Base-by-base conservation (phyloP, 2,329 filamentous ascomycete species). In the Sarocladiaceae sp. region DNA sequence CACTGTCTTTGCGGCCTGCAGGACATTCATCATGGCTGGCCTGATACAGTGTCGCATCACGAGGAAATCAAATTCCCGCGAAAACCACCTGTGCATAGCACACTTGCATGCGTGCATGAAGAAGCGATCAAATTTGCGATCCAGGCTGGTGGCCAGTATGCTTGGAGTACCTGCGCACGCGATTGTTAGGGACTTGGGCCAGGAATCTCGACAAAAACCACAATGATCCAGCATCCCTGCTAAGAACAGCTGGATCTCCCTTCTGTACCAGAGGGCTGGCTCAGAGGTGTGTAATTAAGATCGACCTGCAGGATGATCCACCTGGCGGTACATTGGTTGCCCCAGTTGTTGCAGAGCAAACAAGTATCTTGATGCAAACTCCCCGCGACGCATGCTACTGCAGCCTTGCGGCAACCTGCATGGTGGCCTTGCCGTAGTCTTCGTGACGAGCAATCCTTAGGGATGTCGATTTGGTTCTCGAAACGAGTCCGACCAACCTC, bases 81-180 rank as follows among this genome's bases (percentile, higher is more conserved):
- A 15, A 40, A 15, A 46, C 40, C 26, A 7, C 11, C 5, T 5
- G 40, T 17, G 40, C 40, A 46, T 25, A n/a, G 40, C 40, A 46
- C 29, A 46, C 40, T 26, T 46, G 40, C 40, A 28, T 46, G 40
- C 23, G n/a, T 46, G 22, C 37, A 42, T 28, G 22, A 18, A 18
- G 40, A n/a, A n/a, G n/a, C n/a, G 8, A 28, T n/a, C 18, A 4
- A 29, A 46, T 11, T 17, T n/a, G 23, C 26, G 40, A 46, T 46
- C 40, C 25, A 46, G 40, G 22, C 17, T 46, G 10, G n/a, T n/a
- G 8, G 25, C 29, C 23, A 23, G 11, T 29, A 13, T 46, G 40
- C 17, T 18, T 46, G 40, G 22, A 8, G 8, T 15, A 33, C 10
- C 15, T 10, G 29, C 29, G 29, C 29, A 8, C 29, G 29, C 29